Base-by-base conservation (phyloP, 306 rosid species). In the Abrus pulchellus region DNA sequence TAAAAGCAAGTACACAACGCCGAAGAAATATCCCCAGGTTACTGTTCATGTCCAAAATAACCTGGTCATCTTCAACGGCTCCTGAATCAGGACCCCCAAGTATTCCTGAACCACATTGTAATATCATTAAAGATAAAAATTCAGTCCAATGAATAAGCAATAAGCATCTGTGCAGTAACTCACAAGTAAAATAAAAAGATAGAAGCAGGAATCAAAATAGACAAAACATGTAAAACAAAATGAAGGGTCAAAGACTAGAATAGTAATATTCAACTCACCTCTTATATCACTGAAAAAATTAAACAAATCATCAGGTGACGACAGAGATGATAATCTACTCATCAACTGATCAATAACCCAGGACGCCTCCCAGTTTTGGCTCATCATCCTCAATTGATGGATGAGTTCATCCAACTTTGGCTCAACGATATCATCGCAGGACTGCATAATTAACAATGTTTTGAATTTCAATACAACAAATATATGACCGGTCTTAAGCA, bases 221-320 rank as follows among this genome's bases (percentile, higher is more conserved):
- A 14, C 1, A 65, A 62, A 38, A 4, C 40, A 72, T 33, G 68
- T 9, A n/a, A 40, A 72, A 61, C 63, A 80, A 9, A 59, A 10
- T 2, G 40, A 29, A 57, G 9, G 52, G 8, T 55, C 11, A 48
- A 52, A 68, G 68, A 76, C 20, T 20, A 20, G 20, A 20, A 52
- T 1, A 28, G 9, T 44, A 11, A 79, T 12, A 7, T 40, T 43
- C 41, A 80, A 83, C 91, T 63, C 27, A 93, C 99, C 97, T 76
- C 99, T 88, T 80, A 91, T 89, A 29, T 95, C 98, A 47, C 76
- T 82, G 10, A 91, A 91, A 87, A 95, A 93, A 82, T 93, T 93
- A 72, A 95, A 95, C 84, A 95, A 87, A 85, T 93, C 97, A 77
- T 95, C 97, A 1, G 99, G 98, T 0, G 97, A 93, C 13, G 85